These are phyloP conservation scores for Nitzschia sp. DNA, from an alignment of 108 stramenopile genomes.

Conservation along the genomic window DNA sequence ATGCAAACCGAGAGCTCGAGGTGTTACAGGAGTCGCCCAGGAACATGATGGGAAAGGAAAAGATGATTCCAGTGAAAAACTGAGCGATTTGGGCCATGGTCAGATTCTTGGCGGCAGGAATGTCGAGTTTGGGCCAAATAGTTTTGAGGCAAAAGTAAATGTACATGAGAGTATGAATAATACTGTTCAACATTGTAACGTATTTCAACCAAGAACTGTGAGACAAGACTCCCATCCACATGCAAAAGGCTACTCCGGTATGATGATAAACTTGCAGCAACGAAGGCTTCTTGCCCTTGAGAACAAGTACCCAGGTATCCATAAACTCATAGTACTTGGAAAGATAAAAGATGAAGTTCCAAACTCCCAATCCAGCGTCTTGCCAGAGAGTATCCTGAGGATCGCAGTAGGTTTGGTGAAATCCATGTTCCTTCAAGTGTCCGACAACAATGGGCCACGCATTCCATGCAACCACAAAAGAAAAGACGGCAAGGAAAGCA, in stretches of 20 bases:
- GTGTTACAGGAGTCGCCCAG: slow-evolving; percentile 43
- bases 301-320: slow-evolving; percentile 60
- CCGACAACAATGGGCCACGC: slow-evolving; percentile 34
- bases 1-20: slow-evolving; percentile 24
- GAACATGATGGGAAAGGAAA: slow-evolving; percentile 25
- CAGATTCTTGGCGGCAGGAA: slow-evolving; percentile 44
- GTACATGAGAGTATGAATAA: slow-evolving; percentile 63
- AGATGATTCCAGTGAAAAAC: slow-evolving; percentile 52
- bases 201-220: slow-evolving; percentile 42
- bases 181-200: slow-evolving; percentile 43
- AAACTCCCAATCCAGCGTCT: slow-evolving; percentile 46
- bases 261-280: slow-evolving; percentile 59
- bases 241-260: slow-evolving; percentile 41
- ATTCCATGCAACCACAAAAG: slow-evolving; percentile 41
- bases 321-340: slow-evolving; percentile 62
- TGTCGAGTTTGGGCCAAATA: slow-evolving; percentile 39
- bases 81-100: slow-evolving; percentile 59
- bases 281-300: slow-evolving; percentile 38
- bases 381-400: slow-evolving; percentile 38
- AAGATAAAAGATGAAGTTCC: slow-evolving; percentile 57
- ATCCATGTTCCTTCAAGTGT: slow-evolving; percentile 36
- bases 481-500: slow-evolving; percentile 51
- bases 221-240: slow-evolving; percentile 50
- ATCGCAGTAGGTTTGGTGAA: slow-evolving; percentile 48
- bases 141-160: slow-evolving; percentile 60